These are phyloP conservation scores for Candida neerlandica DNA, from an alignment of 1,139 yeast species.

Conservation along the genomic window DNA sequence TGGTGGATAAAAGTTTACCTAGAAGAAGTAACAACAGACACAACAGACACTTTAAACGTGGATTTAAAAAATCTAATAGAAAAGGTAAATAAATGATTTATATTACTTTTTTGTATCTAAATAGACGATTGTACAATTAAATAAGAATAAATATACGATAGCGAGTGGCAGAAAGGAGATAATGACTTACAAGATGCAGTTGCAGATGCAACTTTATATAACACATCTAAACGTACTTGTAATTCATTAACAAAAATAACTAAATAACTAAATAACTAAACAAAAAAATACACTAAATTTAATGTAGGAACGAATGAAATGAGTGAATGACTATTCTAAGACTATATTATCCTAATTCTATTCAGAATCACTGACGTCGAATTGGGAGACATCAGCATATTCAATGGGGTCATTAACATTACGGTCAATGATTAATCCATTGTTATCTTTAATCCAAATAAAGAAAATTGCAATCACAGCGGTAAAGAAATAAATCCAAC, in stretches of 20 bases:
- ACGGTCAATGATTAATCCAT: slow-evolving; percentile 33
- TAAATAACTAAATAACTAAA: background rate
- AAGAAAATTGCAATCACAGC: slow-evolving; percentile 27
- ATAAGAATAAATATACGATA: slow-evolving; percentile 2
- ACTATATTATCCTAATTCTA: background rate
- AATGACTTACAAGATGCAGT: background rate
- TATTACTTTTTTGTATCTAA: slow-evolving; percentile 1
- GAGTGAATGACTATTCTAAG: background rate
- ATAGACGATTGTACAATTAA: background rate
- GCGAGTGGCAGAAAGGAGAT: slow-evolving; percentile 1
- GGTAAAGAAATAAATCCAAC: slow-evolving; percentile 20
- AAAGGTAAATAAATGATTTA: slow-evolving; percentile 5
- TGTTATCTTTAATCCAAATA: slow-evolving; percentile 40
- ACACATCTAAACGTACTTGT: background rate
- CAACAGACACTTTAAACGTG: slow-evolving; percentile 15
- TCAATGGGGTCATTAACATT: slow-evolving; percentile 19
- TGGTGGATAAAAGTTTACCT: slow-evolving; percentile 41
- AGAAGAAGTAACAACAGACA: slow-evolving; percentile 21
- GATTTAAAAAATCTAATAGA: slow-evolving; percentile 13
- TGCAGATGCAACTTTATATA: background rate
- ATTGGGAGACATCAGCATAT: slow-evolving; percentile 22
- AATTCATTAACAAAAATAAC: too few species aligned
- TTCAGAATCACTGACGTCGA: slow-evolving; percentile 20
- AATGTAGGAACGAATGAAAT: background rate
- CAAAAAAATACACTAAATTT: background rate